Evolutionary conservation across 352 stramenopile genomes (phyloP), one percentile per base, ranked within the genome.

Genomic region (Pythium guiyangense): DNA sequence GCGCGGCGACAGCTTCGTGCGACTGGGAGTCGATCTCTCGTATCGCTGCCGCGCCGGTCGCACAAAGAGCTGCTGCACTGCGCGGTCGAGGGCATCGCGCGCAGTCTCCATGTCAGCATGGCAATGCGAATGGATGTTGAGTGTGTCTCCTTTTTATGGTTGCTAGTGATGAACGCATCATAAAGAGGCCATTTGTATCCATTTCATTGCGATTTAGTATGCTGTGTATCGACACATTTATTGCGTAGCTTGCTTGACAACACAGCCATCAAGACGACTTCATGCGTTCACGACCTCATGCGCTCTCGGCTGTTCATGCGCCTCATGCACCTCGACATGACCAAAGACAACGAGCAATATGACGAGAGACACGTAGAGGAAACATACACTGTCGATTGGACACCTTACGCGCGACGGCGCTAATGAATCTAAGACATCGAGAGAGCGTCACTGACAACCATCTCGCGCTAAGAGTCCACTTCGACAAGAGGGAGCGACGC

Each of bases 41-140:
- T 35, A 0, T 20, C 34, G 17, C 45, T 31, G 35, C 4, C 48
- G 43, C 43, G 54, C 22, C 52, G 61, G 53, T 27, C 40, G 43
- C 29, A 60, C 60, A 54, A 85, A 85, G 39, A 89, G 74, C 57
- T 65, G 56, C 43, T 63, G 64, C n/a, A 89, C 65, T 54, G 63
- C 74, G 40, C 62, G 22, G 18, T 63, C 62, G 17, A 66, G 69
- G 15, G 61, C 34, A 22, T 78, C 62, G 1, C 79, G 64, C 47
- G 74, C 63, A 8, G 53, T 63, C 48, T 66, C 39, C 60, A 66
- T 66, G 29, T 39, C 45, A 8, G 6, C 14, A 20, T 26, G 17
- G n/a, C n/a, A n/a, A n/a, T n/a, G 17, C 47, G 27, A n/a, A n/a
- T n/a, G n/a, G n/a, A 18, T 37, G 46, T 20, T 27, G 22, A 6